Percentiles rank a stretch among this genome's conserved stretches.
phyloP scores from a whole-genome alignment of 1,139 yeast genomes.

The Pneumocystis oryctolagi region DNA sequence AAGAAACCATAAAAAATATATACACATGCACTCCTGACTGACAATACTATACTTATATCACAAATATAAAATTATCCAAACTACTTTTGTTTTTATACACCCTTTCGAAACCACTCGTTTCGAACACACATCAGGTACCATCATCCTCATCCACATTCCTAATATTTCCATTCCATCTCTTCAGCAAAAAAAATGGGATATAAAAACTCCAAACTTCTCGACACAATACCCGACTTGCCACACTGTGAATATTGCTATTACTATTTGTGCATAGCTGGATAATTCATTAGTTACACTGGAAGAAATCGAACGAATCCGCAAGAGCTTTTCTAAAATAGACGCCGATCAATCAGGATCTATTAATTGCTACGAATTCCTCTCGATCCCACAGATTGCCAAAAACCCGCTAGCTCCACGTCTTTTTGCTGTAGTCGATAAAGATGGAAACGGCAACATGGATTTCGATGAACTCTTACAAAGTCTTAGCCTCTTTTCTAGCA shows the following conservation, averaged over 20 bases:
- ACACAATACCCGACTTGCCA: background rate
- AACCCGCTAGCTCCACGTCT: constrained; percentile 83
- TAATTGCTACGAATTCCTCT: constrained; percentile 75
- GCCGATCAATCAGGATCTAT: constrained; percentile 86
- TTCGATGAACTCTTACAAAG: constrained; percentile 91
- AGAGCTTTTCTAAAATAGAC: constrained; percentile 88
- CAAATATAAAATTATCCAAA: too few species aligned
- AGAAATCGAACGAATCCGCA: constrained; percentile 80
- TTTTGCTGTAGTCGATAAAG: constrained; percentile 88
- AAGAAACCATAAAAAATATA: background rate
- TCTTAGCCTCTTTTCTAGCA: constrained; percentile 79
- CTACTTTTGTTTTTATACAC: background rate
- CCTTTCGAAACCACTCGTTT: background rate
- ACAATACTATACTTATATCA: background rate
- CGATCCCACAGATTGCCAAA: constrained; percentile 81
- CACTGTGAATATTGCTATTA: background rate
- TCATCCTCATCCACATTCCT: background rate
- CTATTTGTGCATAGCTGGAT: background rate
- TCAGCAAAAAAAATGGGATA: background rate
- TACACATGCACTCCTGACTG: background rate
- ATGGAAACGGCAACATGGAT: constrained; percentile 85
- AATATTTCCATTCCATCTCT: background rate
- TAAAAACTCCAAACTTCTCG: background rate
- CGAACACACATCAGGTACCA: background rate
- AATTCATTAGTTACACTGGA: constrained; percentile 47